A percentile compares a stretch with the other conserved stretches of the same genome.
Evolutionary conservation across 768 basidiomycete genomes (phyloP).

Genomic region (Rossbeevera mucosa): DNA sequence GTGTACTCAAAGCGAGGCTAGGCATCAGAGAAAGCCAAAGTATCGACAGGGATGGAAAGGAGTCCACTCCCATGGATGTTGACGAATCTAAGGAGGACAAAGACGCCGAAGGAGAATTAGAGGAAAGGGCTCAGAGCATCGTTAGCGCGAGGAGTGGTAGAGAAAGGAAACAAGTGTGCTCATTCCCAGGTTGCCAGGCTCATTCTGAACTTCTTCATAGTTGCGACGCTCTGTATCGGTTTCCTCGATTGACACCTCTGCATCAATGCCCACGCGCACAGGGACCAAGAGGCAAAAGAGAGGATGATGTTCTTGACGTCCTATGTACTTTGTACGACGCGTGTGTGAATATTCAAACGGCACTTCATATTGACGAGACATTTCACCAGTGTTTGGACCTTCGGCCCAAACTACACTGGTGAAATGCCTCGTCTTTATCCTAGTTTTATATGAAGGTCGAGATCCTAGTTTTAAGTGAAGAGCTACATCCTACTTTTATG

Average conservation of each 20-base stretch:
- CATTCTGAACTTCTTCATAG: conserved; percentile 26
- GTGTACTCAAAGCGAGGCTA: conserved; percentile 60
- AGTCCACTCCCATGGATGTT: conserved; percentile 46
- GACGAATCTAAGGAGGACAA: conserved; percentile 38
- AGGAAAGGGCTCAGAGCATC: conserved; percentile 63
- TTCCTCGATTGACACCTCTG: conserved; percentile 70
- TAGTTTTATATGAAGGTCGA: too few relatives aligned
- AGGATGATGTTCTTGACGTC: conserved; percentile 25
- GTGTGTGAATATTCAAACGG: conserved; percentile 5
- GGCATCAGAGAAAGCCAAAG: conserved; percentile 48
- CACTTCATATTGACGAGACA: conserved; percentile 10
- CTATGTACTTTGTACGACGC: conserved; percentile 1
- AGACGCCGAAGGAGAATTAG: conserved; percentile 37
- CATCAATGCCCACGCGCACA: conserved; percentile 44
- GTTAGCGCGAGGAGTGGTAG: conserved; percentile 53
- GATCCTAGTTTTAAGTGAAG: too few relatives aligned
- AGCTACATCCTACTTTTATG: too few relatives aligned
- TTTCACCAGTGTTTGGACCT: too few relatives aligned
- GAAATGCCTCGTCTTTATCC: too few relatives aligned
- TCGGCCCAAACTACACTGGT: too few relatives aligned
- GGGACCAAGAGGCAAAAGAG: conserved; percentile 59
- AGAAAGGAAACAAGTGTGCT: conserved; percentile 52
- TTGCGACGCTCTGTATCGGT: conserved; percentile 64
- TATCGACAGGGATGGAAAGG: conserved; percentile 34
- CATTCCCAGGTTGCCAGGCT: background rate